Conservation (phyloP, 257 asterid genomes). For the Nicotiana obtusifolia region DNA sequence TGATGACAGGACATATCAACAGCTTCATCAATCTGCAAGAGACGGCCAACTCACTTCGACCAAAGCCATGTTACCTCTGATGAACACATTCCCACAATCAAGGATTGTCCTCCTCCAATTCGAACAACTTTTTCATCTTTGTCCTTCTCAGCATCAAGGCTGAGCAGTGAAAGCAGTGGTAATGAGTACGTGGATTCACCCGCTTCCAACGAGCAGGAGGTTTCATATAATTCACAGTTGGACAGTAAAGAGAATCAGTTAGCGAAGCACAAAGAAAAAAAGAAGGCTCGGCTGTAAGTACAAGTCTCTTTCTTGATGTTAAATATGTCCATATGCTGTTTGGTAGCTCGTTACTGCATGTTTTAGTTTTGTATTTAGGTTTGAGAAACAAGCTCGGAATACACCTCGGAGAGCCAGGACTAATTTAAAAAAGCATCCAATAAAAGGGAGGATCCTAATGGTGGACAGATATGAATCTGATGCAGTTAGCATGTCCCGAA, state of each 20-base stretch:
- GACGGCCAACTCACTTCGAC: conserved; percentile 5
- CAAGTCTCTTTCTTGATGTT: conserved; percentile 2
- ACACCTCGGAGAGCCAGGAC: conserved; percentile 32
- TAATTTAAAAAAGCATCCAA: conserved; percentile 29
- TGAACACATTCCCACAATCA: conserved; percentile 9
- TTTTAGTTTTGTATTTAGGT: conserved; percentile 25
- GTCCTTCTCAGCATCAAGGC: conserved; percentile 30
- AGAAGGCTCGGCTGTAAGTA: conserved; percentile 38
- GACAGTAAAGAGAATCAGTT: conserved; percentile 26
- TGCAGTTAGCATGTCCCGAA: conserved; percentile 14
- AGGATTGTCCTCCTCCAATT: conserved; percentile 10
- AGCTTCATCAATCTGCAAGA: conserved; percentile 19
- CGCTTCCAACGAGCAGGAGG: conserved; percentile 10
- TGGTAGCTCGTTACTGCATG: background rate
- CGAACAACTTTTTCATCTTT: background rate
- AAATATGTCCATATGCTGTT: background rate
- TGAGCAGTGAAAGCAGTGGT: conserved; percentile 42
- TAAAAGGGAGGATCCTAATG: conserved; percentile 23
- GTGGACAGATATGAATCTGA: conserved; percentile 22
- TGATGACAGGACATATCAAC: conserved; percentile 29
- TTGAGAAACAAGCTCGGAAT: conserved; percentile 33
- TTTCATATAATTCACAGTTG: conserved; percentile 18
- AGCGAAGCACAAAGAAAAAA: conserved; percentile 37
- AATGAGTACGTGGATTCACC: conserved; percentile 32
- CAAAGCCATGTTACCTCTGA: background rate